Conservation (phyloP, 495 filamentous ascomycete species). For the Cercophora sp. region DNA sequence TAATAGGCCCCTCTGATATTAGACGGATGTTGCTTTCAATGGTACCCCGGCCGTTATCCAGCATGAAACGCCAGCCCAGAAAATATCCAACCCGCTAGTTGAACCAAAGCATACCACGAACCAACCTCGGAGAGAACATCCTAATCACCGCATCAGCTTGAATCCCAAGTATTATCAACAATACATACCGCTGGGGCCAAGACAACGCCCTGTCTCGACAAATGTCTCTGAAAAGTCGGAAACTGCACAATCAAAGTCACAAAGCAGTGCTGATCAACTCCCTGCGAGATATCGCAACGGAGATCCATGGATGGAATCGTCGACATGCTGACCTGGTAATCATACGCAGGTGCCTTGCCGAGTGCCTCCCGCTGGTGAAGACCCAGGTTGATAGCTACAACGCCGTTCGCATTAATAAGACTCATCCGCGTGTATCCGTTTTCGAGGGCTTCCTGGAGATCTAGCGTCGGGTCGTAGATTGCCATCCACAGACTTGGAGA, state of each 20-base stretch:
- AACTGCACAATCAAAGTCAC: constrained; percentile 12
- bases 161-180: too few relatives aligned
- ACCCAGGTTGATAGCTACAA: constrained; percentile 17
- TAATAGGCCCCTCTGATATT: too few relatives aligned
- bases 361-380: constrained; percentile 8
- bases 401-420: constrained; percentile 19
- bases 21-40: too few relatives aligned
- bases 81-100: constrained; percentile 15
- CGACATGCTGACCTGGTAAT: constrained; percentile 17
- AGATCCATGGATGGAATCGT: constrained; percentile 10
- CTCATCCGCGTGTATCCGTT: constrained; percentile 13
- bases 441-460: constrained; percentile 8
- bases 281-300: constrained; percentile 4
- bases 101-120: constrained; percentile 18
- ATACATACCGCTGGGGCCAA: too few relatives aligned
- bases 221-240: constrained; percentile 16
- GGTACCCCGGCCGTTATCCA: too few relatives aligned
- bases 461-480: constrained; percentile 17
- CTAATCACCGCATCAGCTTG: constrained; percentile 6
- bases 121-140: constrained; percentile 9
- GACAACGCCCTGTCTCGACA: constrained; percentile 8
- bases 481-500: constrained; percentile 18
- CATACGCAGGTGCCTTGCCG: constrained; percentile 9
- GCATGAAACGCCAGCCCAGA: constrained; percentile 6
- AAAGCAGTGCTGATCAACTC: too few relatives aligned